Evolutionary conservation across 1,139 yeast genomes (phyloP), one percentile per base, ranked within the genome.

Genomic region (Lodderomyces orthopsilosis): DNA sequence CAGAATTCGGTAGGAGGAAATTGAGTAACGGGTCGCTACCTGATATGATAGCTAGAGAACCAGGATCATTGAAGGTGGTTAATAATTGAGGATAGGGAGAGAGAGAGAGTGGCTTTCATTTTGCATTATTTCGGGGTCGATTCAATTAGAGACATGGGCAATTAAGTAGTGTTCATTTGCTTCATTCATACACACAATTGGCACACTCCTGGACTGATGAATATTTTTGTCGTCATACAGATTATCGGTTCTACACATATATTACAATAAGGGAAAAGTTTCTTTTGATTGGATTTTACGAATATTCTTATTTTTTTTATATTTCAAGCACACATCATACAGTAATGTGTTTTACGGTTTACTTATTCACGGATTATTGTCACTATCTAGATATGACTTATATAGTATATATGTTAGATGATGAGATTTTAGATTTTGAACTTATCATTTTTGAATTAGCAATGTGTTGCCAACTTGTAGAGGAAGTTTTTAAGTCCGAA

Each of bases 1-100:
- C 53, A 56, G 75, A 69, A 51, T 61, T 63, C 54, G 68, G 79
- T 51, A 74, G 66, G 63, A 70, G 75, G 53, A 68, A 86, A 49
- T 74, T 83, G 51, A 81, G 88, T 58, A 79, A 83, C 50, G 85
- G 86, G 7, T 81, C 86, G n/a, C 65, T 83, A 50, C 90, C 89
- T 0, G 89, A 83, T 59, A 72, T 73, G 76, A 66, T 66, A 44
- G 68, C 73, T n/a, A 59, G 74, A 44, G 66, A 66, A 41, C 73
- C 73, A 4, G 74, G 76, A 15, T 67, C 74, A 12, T 61, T 73
- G 44, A 72, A 73, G 56, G 78, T 73, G 46, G 77, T 73, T 19
- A 73, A 73, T 55, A 66, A 66, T 46, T 69, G 56, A 52, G 22
- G 21, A 19, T 4, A 27, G 12, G 6, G 27, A 24, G 6, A 10